phyloP scores from a whole-genome alignment of 257 asterid genomes.

The Fraxinus quadrangulata region DNA sequence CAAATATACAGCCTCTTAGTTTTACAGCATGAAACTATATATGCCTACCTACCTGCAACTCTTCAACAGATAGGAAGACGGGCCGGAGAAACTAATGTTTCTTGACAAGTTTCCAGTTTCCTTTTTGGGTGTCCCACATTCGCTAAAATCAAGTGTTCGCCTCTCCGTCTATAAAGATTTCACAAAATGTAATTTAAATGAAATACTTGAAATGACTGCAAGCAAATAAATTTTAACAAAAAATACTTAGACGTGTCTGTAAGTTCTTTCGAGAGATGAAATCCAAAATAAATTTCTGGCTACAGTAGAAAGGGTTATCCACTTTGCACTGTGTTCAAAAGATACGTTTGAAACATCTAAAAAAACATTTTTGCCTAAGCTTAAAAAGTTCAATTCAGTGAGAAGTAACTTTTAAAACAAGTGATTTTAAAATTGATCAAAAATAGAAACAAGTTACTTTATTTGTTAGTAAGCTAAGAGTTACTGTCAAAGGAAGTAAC shows the following conservation, averaged over 20 bases:
- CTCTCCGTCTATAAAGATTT: conserved; percentile 60
- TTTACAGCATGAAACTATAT: conserved; percentile 2
- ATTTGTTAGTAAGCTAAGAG: too few relatives aligned
- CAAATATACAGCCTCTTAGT: conserved; percentile 12
- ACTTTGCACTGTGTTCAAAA: neutral
- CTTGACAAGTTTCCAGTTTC: conserved; percentile 43
- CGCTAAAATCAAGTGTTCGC: conserved; percentile 80
- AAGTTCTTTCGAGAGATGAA: neutral
- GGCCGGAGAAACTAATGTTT: conserved; percentile 48
- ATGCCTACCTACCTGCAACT: conserved; percentile 49
- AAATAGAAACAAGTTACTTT: neutral
- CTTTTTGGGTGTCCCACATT: conserved; percentile 76
- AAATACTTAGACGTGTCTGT: neutral
- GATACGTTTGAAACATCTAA: neutral
- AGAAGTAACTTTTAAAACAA: neutral
- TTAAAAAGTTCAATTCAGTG: neutral
- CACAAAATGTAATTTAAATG: neutral
- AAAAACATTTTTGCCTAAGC: neutral
- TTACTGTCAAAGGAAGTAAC: too few relatives aligned
- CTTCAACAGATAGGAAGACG: conserved; percentile 78
- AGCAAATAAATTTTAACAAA: neutral
- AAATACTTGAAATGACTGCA: neutral
- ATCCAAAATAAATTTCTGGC: neutral
- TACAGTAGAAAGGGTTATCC: neutral
- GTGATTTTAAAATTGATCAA: neutral